phyloP scores from a whole-genome alignment of 768 basidiomycete species.

The Tylopilus sp. region DNA sequence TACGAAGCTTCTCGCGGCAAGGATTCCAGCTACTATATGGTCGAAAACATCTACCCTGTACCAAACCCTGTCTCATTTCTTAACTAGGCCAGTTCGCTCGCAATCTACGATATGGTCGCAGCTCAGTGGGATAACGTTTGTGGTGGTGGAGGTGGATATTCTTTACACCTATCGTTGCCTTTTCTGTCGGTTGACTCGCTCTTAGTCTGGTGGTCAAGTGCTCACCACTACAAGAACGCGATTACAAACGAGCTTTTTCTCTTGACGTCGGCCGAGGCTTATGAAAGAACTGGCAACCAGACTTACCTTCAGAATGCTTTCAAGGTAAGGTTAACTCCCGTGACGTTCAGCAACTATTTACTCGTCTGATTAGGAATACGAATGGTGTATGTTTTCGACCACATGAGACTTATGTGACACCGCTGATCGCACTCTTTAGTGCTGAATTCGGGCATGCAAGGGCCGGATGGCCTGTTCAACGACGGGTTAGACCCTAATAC shows the following conservation, averaged over 20 bases:
- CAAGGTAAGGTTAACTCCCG: conserved; percentile 31
- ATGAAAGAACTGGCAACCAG: conserved; percentile 33
- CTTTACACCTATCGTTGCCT: background rate
- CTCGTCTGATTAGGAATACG: conserved; percentile 16
- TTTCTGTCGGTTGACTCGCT: background rate
- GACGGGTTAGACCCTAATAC: conserved; percentile 24
- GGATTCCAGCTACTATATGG: conserved; percentile 18
- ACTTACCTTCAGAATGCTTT: conserved; percentile 48
- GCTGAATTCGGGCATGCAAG: conserved; percentile 27
- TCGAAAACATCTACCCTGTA: conserved; percentile 11
- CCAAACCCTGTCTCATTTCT: conserved; percentile 27
- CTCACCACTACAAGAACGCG: conserved; percentile 55
- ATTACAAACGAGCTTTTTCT: conserved; percentile 60
- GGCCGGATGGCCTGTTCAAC: conserved; percentile 30
- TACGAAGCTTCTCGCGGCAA: conserved; percentile 43
- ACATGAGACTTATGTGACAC: background rate
- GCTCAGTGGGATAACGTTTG: conserved; percentile 49
- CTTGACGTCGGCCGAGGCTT: conserved; percentile 47
- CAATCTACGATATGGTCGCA: conserved; percentile 50
- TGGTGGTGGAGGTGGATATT: conserved; percentile 45
- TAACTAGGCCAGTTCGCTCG: conserved; percentile 43
- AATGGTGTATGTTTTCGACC: conserved; percentile 26
- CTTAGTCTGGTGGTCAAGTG: conserved; percentile 56
- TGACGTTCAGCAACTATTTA: background rate
- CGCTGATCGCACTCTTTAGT: conserved; percentile 13